phyloP scores from a whole-genome alignment of 1,139 yeast species.

The Suhomyces bribrorum region DNA sequence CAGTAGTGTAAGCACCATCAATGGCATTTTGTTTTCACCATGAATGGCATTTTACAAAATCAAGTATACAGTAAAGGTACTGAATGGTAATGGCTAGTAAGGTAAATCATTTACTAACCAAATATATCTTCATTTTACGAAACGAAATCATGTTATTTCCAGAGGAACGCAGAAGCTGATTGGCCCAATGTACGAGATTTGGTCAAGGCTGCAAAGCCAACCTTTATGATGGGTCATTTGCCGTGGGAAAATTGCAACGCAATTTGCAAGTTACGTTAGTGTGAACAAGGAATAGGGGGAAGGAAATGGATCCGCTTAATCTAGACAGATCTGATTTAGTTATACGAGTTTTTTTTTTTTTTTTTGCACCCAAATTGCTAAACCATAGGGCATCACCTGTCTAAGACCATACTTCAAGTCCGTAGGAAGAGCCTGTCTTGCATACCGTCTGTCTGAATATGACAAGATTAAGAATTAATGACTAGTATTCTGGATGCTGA shows the following conservation, averaged over 20 bases:
- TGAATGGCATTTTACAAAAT: conserved; percentile 77
- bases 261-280: too few relatives aligned
- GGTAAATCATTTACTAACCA: conserved; percentile 85
- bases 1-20: conserved; percentile 78
- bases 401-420: too few relatives aligned
- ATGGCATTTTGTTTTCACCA: conserved; percentile 94
- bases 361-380: too few relatives aligned
- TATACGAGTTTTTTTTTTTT: too few relatives aligned
- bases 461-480: conserved; percentile 54
- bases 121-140: conserved; percentile 57
- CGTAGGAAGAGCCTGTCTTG: conserved; percentile 76
- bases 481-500: conserved; percentile 57
- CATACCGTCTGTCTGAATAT: conserved; percentile 71
- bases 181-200: conserved; percentile 73
- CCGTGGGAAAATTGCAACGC: conserved; percentile 43
- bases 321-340: too few relatives aligned
- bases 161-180: conserved; percentile 56
- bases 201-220: conserved; percentile 57
- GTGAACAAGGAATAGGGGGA: conserved; percentile 15
- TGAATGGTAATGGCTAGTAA: conserved; percentile 85
- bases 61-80: conserved; percentile 82
- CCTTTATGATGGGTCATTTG: conserved; percentile 41
- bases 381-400: too few relatives aligned
- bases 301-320: too few relatives aligned
- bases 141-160: conserved; percentile 54